Percentiles rank a stretch among this genome's conserved stretches.
phyloP scores from a whole-genome alignment of 257 asterid genomes.

The Solanum dulcamara region DNA sequence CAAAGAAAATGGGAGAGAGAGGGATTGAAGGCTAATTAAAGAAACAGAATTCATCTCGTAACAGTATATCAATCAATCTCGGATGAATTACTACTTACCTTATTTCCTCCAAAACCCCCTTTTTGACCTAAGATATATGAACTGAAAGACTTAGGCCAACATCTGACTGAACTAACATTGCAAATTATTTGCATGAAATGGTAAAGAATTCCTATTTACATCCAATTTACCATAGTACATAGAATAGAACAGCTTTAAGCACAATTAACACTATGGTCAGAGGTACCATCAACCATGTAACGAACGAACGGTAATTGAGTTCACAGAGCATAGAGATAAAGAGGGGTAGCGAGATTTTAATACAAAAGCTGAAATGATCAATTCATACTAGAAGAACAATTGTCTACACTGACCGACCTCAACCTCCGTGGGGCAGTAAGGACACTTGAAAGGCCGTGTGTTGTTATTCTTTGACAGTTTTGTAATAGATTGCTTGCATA shows the following conservation, averaged over 20 bases:
- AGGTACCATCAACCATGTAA: background rate
- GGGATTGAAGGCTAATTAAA: background rate
- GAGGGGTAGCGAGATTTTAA: background rate
- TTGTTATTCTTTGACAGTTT: conserved; percentile 72
- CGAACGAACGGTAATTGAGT: background rate
- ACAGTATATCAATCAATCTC: background rate
- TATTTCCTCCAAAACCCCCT: background rate
- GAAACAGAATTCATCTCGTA: background rate
- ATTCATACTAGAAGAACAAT: conserved; percentile 42
- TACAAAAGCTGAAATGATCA: background rate
- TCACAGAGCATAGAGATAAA: background rate
- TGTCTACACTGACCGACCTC: conserved; percentile 83
- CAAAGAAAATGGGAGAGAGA: background rate
- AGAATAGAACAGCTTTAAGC: background rate
- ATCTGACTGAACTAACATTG: no score
- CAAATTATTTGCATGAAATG: background rate
- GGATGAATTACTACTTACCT: background rate
- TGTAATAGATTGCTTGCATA: conserved; percentile 82
- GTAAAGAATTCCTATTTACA: conserved; percentile 38
- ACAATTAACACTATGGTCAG: background rate
- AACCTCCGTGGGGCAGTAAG: conserved; percentile 83
- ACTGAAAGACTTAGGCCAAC: background rate
- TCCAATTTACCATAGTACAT: conserved; percentile 7
- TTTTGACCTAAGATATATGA: background rate
- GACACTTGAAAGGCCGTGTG: conserved; percentile 86